These are phyloP conservation scores for Magnolia changhungtana DNA, from an alignment of 164 flowering plant genomes.

Conservation along the genomic window DNA sequence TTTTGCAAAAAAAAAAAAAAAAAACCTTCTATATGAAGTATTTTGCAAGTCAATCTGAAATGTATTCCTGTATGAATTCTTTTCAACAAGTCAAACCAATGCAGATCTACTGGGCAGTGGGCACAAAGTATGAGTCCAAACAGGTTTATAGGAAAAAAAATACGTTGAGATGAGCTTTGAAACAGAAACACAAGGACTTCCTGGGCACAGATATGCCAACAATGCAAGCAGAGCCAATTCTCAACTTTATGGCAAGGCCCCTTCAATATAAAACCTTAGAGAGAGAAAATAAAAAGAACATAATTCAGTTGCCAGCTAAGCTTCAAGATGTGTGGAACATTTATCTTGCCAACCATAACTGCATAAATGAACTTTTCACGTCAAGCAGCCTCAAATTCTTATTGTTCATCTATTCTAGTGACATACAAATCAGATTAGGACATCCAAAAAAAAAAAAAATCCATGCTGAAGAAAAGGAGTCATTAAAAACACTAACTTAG, in stretches of 20 bases:
- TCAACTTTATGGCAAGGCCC: not conserved
- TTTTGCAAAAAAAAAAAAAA: no score
- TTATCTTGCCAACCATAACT: slow-evolving; percentile 73
- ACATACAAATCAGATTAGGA: slow-evolving; percentile 13
- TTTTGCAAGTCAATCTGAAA: no score
- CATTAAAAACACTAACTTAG: not conserved
- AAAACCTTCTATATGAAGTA: no score
- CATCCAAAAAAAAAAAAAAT: not conserved
- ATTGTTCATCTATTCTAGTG: slow-evolving; percentile 50
- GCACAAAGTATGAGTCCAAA: no score
- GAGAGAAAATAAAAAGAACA: not conserved
- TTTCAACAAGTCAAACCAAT: not conserved
- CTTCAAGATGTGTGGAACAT: not conserved
- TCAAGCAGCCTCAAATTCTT: slow-evolving; percentile 62
- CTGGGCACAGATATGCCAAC: not conserved
- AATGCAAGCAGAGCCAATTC: not conserved
- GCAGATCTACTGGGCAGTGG: not conserved
- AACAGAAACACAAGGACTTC: not conserved
- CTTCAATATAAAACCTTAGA: no score
- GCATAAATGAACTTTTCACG: slow-evolving; percentile 86
- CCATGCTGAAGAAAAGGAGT: not conserved
- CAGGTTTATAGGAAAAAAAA: not conserved
- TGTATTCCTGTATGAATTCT: no score
- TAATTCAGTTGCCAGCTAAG: not conserved
- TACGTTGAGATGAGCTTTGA: not conserved